A percentile compares a stretch with the other conserved stretches of the same genome.
These are phyloP conservation scores for Sisymbrium irio DNA, from an alignment of 345 rosid genomes.

Conservation along the genomic window DNA sequence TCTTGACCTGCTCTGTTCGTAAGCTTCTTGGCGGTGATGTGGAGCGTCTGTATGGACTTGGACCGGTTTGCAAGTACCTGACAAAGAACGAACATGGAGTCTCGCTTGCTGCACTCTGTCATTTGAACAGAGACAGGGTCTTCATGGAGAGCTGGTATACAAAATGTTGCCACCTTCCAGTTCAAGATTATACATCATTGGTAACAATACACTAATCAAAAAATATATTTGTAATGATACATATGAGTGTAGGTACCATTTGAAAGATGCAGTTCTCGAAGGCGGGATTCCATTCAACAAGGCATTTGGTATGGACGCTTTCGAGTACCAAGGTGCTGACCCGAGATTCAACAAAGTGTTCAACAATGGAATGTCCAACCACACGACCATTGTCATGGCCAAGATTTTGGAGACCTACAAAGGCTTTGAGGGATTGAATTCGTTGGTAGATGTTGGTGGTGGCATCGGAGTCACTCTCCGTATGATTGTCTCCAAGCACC, in stretches of 20 bases:
- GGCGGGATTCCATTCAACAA: slow-evolving; percentile 74
- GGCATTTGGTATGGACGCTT: slow-evolving; percentile 66
- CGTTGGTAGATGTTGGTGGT: slow-evolving; percentile 81
- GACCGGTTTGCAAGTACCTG: slow-evolving; percentile 67
- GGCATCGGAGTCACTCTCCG: slow-evolving; percentile 64
- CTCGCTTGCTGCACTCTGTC: slow-evolving; percentile 55
- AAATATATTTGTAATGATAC: neutral
- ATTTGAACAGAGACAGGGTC: slow-evolving; percentile 76
- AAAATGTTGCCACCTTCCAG: neutral
- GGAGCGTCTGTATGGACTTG: slow-evolving; percentile 63
- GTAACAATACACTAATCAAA: neutral
- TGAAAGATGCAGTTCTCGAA: slow-evolving; percentile 76
- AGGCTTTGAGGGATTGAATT: slow-evolving; percentile 58
- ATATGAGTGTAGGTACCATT: slow-evolving; percentile 46
- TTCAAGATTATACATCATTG: neutral
- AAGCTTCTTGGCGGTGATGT: slow-evolving; percentile 41
- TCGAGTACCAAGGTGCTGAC: slow-evolving; percentile 67
- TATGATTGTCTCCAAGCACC: slow-evolving; percentile 63
- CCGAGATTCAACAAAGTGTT: slow-evolving; percentile 68
- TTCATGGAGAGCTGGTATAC: slow-evolving; percentile 89
- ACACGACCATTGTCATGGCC: slow-evolving; percentile 65
- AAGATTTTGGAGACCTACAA: slow-evolving; percentile 60
- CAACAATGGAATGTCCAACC: slow-evolving; percentile 65
- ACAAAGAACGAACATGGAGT: slow-evolving; percentile 70
- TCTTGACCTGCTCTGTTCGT: slow-evolving; percentile 49